These are phyloP conservation scores for Botryotinia globosa DNA, from an alignment of 2,329 filamentous ascomycete genomes.

Conservation along the genomic window DNA sequence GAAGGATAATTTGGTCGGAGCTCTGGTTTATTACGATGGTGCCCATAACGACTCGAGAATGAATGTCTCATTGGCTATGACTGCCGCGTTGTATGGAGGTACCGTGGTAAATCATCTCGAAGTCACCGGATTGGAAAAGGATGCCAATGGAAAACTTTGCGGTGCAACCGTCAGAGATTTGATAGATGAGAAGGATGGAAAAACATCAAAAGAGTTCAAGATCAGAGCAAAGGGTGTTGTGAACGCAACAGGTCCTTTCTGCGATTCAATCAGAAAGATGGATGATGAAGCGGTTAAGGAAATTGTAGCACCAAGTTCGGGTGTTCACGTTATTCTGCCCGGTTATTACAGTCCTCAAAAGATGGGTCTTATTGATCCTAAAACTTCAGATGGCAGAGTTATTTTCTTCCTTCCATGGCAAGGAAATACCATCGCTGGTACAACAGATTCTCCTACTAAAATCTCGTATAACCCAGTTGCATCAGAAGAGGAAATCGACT, in stretches of 20 bases:
- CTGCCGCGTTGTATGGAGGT: slow-evolving; percentile 79
- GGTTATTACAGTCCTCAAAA: slow-evolving; percentile 82
- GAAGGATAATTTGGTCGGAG: slow-evolving; percentile 72
- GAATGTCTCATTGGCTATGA: slow-evolving; percentile 87
- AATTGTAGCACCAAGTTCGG: slow-evolving; percentile 81
- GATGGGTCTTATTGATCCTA: slow-evolving; percentile 85
- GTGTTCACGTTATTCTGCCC: slow-evolving; percentile 82
- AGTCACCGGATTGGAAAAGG: slow-evolving; percentile 73
- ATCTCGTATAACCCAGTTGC: slow-evolving; percentile 74
- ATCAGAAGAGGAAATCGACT: slow-evolving; percentile 79
- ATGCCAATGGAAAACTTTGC: slow-evolving; percentile 67
- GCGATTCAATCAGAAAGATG: slow-evolving; percentile 80
- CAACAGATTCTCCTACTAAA: slow-evolving; percentile 73
- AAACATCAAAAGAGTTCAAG: slow-evolving; percentile 59
- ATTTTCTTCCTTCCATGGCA: slow-evolving; percentile 95
- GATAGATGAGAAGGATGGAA: slow-evolving; percentile 62
- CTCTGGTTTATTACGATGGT: slow-evolving; percentile 87
- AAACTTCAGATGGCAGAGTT: slow-evolving; percentile 82
- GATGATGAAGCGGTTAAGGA: slow-evolving; percentile 70
- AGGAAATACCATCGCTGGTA: slow-evolving; percentile 87
- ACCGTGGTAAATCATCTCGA: slow-evolving; percentile 83
- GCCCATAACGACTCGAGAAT: slow-evolving; percentile 90
- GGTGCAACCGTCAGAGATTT: slow-evolving; percentile 73
- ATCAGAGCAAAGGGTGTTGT: slow-evolving; percentile 79
- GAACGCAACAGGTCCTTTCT: slow-evolving; percentile 87